Base-by-base conservation (phyloP, 352 stramenopile species). In the Pythium angustatum region DNA sequence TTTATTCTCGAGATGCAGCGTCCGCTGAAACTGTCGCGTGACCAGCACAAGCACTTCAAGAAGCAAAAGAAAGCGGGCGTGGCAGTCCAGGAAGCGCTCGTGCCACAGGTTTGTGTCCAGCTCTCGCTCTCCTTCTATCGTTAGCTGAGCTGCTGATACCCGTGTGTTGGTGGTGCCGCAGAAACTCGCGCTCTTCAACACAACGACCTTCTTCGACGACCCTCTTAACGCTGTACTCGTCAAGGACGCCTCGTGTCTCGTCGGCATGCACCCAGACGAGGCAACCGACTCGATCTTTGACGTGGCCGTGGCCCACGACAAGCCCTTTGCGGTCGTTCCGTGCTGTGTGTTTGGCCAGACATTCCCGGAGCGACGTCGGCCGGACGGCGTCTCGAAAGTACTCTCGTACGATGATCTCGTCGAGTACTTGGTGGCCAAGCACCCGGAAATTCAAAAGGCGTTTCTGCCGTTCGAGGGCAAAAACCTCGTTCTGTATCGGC, bases 271-370 rank as follows among this genome's bases (percentile, higher is more conserved):
- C 64, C 94, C 95, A 19, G 96, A 99, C 68, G 91, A 96, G 65
- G 96, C 96, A 7, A 98, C 96, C 0, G 96, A 98, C 66, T 81
- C 86, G 5, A 98, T 98, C 66, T 81, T 98, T 3, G 90, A 98
- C 70, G 78, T 93, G 22, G 95, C 96, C 5, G 67, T 98, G 27
- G 51, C 76, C 49, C 88, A 93, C 64, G 69, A 86, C 58, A 98
- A 98, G 59, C 88, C 95, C 0, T 98, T 98, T 75, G 93, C 96
- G 3, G 79, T 99, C 11, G 94, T 98, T n/a, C 96, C 96, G 1
- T 99, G 96, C 64, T 99, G 96, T 66, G 96, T 99, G 14, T 98
- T 98, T 72, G 87, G 87, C 5, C 87, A 88, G 26, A 79, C 93
- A 59, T 98, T 98, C 79, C 91, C 90, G 6, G 45, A 85, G 22